phyloP scores from a whole-genome alignment of 345 rosid species.

The Geranium rotundifolium region DNA sequence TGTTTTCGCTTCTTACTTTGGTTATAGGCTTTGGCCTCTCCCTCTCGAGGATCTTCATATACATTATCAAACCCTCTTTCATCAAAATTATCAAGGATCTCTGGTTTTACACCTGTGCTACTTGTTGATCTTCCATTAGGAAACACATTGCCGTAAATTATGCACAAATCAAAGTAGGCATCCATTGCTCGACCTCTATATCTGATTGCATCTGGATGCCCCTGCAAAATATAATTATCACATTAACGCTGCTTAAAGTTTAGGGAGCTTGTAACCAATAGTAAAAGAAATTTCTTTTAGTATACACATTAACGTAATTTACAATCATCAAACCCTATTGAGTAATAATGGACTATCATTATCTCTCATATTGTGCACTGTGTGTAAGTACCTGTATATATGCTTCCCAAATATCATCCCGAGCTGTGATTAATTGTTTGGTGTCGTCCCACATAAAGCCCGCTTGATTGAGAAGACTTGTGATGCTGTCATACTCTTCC shows the following conservation, averaged over 20 bases:
- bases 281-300: not conserved
- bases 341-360: not conserved
- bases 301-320: not conserved
- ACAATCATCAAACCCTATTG: not conserved
- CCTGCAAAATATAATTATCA: conserved; percentile 1
- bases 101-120: conserved; percentile 9
- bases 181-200: conserved; percentile 4
- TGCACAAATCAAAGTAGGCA: conserved; percentile 15
- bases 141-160: conserved; percentile 9
- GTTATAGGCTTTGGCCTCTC: conserved; percentile 18
- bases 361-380: not conserved
- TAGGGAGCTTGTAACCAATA: too few relatives aligned
- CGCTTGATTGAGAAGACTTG: conserved; percentile 12
- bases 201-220: conserved; percentile 1
- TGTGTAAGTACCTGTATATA: conserved; percentile 13
- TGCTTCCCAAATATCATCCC: conserved; percentile 12
- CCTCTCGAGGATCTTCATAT: conserved; percentile 14
- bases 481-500: conserved; percentile 17
- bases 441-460: conserved; percentile 18
- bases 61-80: conserved; percentile 14
- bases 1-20: conserved; percentile 18
- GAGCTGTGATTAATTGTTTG: conserved; percentile 7
- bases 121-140: conserved; percentile 9
- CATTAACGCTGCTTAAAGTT: not conserved
- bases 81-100: conserved; percentile 4